phyloP scores from a whole-genome alignment of 2,329 filamentous ascomycete species.

The Paradendryphiella salina region DNA sequence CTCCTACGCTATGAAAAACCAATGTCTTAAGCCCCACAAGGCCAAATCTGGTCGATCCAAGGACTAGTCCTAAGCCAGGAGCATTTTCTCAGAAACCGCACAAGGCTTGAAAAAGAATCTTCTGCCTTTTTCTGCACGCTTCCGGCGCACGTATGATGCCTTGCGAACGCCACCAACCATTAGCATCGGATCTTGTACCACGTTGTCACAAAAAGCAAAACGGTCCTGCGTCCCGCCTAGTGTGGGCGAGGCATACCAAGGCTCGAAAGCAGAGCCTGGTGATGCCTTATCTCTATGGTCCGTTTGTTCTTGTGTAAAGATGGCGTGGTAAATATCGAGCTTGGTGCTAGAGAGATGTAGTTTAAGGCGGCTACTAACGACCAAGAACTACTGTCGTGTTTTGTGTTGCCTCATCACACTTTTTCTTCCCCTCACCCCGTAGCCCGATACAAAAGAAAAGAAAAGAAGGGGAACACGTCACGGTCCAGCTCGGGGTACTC shows the following conservation, averaged over 20 bases:
- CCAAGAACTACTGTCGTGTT: no score
- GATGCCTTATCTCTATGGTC: no score
- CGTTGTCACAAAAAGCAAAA: background rate
- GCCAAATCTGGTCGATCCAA: no score
- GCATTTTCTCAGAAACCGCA: background rate
- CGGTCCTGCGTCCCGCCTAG: no score
- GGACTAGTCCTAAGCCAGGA: background rate
- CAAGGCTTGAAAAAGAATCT: background rate
- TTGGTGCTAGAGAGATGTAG: no score
- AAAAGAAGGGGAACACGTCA: background rate
- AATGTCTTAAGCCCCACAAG: background rate
- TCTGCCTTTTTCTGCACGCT: background rate
- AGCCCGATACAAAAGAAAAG: background rate
- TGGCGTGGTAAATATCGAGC: no score
- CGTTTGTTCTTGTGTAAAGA: no score
- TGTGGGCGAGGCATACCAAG: no score
- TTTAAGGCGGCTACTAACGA: no score
- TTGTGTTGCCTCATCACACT: no score
- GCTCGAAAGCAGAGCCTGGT: no score
- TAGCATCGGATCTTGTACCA: constrained; percentile 2
- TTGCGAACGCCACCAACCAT: background rate
- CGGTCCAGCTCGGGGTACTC: background rate
- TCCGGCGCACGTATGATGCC: background rate
- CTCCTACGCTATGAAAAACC: background rate
- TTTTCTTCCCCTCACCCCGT: background rate